Percentiles rank a stretch among this genome's conserved stretches.
These are phyloP conservation scores for Malassezia sp. DNA, from an alignment of 1,284 basidiomycete species.

Conservation along the genomic window DNA sequence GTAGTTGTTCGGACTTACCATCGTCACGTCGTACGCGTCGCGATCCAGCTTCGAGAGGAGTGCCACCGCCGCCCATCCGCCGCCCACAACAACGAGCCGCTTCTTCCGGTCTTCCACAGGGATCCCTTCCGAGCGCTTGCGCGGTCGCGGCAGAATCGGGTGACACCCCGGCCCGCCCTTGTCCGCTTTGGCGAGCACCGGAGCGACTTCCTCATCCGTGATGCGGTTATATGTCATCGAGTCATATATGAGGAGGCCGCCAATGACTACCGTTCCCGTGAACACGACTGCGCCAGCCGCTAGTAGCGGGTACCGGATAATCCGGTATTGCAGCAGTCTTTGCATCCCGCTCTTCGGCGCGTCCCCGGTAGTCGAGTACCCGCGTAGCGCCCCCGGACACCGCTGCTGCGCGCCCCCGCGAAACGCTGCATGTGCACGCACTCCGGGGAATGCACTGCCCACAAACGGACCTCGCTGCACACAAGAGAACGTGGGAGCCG, in stretches of 20 bases:
- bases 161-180: slow-evolving; percentile 40
- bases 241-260: slow-evolving; percentile 11
- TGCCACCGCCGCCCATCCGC: slow-evolving; percentile 43
- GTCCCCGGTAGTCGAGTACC: no score
- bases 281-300: slow-evolving; percentile 1
- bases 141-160: slow-evolving; percentile 34
- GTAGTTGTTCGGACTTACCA: slow-evolving; percentile 44
- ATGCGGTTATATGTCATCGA: slow-evolving; percentile 10
- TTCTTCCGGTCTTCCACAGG: slow-evolving; percentile 27
- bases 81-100: slow-evolving; percentile 43
- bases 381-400: no score
- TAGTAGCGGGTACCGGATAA: slow-evolving; percentile 11
- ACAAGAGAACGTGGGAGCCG: no score
- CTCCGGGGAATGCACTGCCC: no score
- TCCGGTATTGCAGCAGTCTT: slow-evolving; percentile 3
- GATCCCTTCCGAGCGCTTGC: slow-evolving; percentile 18
- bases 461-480: no score
- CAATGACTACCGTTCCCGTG: background rate
- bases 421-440: no score
- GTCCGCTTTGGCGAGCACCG: slow-evolving; percentile 12
- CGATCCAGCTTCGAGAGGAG: slow-evolving; percentile 36
- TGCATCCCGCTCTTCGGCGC: no score
- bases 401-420: no score
- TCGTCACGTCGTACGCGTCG: slow-evolving; percentile 39
- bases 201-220: background rate